phyloP scores from a whole-genome alignment of 805 yeast genomes.

The Blastobotrys chiropterorum region DNA sequence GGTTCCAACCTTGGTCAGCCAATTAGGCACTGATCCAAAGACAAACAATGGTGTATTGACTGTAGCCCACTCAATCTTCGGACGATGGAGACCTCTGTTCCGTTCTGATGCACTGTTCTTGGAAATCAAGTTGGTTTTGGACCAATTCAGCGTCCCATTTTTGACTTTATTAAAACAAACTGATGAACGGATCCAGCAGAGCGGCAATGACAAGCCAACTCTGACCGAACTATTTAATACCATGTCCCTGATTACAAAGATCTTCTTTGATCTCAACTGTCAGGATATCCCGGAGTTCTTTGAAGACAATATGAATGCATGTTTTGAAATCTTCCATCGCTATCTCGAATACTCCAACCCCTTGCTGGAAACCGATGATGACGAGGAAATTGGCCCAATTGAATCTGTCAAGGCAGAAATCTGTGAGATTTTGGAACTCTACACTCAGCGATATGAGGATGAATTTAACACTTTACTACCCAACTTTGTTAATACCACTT shows the following conservation, averaged over 20 bases:
- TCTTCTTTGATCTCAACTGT: conserved; percentile 90
- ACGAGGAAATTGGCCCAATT: conserved; percentile 60
- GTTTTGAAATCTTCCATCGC: conserved; percentile 78
- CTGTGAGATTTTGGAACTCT: conserved; percentile 77
- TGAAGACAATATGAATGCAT: conserved; percentile 75
- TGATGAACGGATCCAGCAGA: conserved; percentile 55
- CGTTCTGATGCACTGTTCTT: conserved; percentile 82
- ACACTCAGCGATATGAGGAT: conserved; percentile 87
- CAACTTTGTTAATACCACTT: conserved; percentile 71
- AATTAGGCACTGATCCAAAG: conserved; percentile 63
- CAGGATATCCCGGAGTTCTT: conserved; percentile 98
- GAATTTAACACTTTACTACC: conserved; percentile 75
- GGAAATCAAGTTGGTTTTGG: conserved; percentile 83
- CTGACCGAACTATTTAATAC: conserved; percentile 61
- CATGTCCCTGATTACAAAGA: conserved; percentile 62
- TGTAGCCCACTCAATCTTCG: conserved; percentile 94
- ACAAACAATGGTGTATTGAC: conserved; percentile 78
- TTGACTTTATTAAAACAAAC: conserved; percentile 59
- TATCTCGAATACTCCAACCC: conserved; percentile 60
- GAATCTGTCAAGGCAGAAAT: conserved; percentile 74
- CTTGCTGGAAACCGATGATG: conserved; percentile 51
- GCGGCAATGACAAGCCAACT: conserved; percentile 40
- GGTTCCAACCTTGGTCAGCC: conserved; percentile 50
- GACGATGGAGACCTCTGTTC: conserved; percentile 93
- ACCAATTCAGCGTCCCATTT: conserved; percentile 76